Conservation (phyloP, 2,329 filamentous ascomycete species). For the Cercospora canescens region DNA sequence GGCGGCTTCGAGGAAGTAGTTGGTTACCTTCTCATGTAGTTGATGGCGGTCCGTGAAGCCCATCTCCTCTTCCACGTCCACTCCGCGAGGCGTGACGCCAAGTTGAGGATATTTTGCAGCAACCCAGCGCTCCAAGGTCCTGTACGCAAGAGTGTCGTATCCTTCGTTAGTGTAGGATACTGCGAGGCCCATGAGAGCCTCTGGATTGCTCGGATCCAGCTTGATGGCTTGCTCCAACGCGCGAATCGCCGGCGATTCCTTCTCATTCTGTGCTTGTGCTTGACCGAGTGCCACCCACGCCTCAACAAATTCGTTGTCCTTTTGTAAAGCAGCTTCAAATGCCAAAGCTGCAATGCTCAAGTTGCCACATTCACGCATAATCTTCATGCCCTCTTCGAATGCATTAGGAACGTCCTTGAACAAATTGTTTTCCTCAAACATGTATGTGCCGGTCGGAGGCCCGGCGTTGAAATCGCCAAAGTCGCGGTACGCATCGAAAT, state of each 20-base stretch:
- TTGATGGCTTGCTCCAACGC: slow-evolving; percentile 89
- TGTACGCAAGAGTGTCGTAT: slow-evolving; percentile 95
- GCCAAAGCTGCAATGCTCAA: slow-evolving; percentile 89
- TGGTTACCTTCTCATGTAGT: slow-evolving; percentile 86
- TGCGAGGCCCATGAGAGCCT: slow-evolving; percentile 90
- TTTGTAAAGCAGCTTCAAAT: slow-evolving; percentile 93
- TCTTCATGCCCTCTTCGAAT: slow-evolving; percentile 89
- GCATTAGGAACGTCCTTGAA: slow-evolving; percentile 80
- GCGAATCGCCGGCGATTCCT: slow-evolving; percentile 92
- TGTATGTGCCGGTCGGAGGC: slow-evolving; percentile 70
- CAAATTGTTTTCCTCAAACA: slow-evolving; percentile 93
- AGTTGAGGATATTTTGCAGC: slow-evolving; percentile 91
- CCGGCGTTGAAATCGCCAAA: slow-evolving; percentile 45
- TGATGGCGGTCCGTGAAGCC: slow-evolving; percentile 91
- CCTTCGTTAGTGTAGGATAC: slow-evolving; percentile 99
- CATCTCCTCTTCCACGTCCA: slow-evolving; percentile 65
- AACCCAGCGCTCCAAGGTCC: slow-evolving; percentile 94
- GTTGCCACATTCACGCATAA: slow-evolving; percentile 92
- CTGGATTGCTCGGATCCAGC: slow-evolving; percentile 80
- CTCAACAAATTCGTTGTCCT: slow-evolving; percentile 81
- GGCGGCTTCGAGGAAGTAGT: slow-evolving; percentile 87
- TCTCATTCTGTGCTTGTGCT: slow-evolving; percentile 97
- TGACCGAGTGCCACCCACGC: slow-evolving; percentile 92
- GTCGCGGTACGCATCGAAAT: slow-evolving; percentile 51
- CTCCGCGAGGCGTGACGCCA: slow-evolving; percentile 67